Evolutionary conservation across 164 flowering plant species (phyloP).

Genomic region (Kalanchoe fedtschenkoi): DNA sequence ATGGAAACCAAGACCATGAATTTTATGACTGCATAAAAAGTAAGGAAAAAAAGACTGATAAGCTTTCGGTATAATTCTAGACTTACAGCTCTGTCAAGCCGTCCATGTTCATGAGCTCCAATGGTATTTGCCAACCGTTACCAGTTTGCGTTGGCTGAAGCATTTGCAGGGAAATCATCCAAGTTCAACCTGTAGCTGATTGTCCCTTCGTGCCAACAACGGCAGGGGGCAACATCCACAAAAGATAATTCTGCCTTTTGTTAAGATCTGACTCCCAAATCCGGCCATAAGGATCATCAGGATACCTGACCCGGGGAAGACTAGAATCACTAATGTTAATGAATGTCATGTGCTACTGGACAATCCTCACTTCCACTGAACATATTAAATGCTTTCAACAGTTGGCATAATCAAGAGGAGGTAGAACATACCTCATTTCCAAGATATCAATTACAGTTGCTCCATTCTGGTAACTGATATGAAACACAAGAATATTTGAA

Average conservation of each 20-base stretch:
- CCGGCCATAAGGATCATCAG: constrained; percentile 94
- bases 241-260: constrained; percentile 62
- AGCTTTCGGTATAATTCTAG: constrained; percentile 1
- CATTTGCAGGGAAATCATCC: constrained; percentile 88
- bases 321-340: not conserved
- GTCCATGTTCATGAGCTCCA: constrained; percentile 57
- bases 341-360: not conserved
- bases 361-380: not conserved
- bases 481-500: too few relatives aligned
- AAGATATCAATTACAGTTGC: too few relatives aligned
- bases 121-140: constrained; percentile 60
- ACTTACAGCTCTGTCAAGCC: constrained; percentile 78
- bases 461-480: too few relatives aligned
- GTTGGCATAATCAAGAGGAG: too few relatives aligned
- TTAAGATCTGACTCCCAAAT: constrained; percentile 87
- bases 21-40: not conserved
- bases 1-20: constrained; percentile 1
- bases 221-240: constrained; percentile 85
- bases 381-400: not conserved
- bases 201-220: constrained; percentile 74
- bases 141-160: constrained; percentile 83
- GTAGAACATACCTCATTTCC: too few relatives aligned
- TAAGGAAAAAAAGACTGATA: not conserved
- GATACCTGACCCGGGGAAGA: constrained; percentile 49
- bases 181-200: constrained; percentile 72